Base-by-base conservation (phyloP, 2,329 filamentous ascomycete genomes). In the Fusarium coicis region DNA sequence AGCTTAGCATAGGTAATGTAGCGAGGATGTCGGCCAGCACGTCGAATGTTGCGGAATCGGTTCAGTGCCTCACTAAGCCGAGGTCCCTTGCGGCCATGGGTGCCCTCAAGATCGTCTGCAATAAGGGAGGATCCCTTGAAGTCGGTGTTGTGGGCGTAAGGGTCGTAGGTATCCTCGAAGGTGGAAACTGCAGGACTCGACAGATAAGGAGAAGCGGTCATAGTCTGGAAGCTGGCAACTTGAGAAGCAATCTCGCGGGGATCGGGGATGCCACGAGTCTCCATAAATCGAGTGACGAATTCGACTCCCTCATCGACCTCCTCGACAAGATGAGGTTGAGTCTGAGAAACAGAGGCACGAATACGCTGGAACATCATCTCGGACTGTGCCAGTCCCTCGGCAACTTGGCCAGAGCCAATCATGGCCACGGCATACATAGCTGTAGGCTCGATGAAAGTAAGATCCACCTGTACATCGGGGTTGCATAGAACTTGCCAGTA, bases 1-100 rank as follows among this genome's bases (percentile, higher is more conserved):
- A 99, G 87, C 87, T 98, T 98, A 55, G 95, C 95, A 78, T 98
- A 98, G 3, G 95, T 97, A 82, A 97, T 96, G 85, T 98, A 98
- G 68, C 96, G 91, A 58, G 96, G 95, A 81, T 98, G 95, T 79
- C 95, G 92, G 72, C 96, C 95, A 79, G 93, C 90, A 66, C 95
- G 94, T 73, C 96, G 95, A 86, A 98, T 97, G 84, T 97, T 97
- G 81, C 92, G 93, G 84, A 98, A 94, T 76, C 94, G 93, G 72
- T 87, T 88, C 70, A 98, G 85, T 40, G 95, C 94, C 73, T 97
- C 94, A 72, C 92, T 92, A 68, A 98, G 87, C 74, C 92, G 91
- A 58, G 91, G 89, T 28, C 91, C 91, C 74, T 91, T 90, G 66
- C 93, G 91, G 55, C 92, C 93, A 77, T 92, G 91, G 43, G 90